phyloP scores from a whole-genome alignment of 495 filamentous ascomycete genomes.

The Bathelium albidoporum region DNA sequence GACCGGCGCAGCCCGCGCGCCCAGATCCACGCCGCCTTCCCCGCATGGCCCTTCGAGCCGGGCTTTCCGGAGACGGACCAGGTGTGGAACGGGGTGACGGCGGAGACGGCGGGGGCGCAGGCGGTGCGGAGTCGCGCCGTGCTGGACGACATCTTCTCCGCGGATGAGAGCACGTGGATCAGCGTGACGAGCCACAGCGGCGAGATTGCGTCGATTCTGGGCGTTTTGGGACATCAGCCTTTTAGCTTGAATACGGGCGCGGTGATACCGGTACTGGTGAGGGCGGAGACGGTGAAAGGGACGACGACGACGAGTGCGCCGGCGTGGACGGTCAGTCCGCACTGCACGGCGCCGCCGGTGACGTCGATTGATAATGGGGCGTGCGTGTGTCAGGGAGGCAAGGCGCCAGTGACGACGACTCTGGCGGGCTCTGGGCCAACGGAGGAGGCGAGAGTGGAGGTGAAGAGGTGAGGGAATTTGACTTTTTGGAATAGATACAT shows the following conservation, averaged over 20 bases:
- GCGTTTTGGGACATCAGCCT: constrained; percentile 48
- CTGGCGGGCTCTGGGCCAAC: not conserved
- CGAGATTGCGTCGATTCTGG: constrained; percentile 48
- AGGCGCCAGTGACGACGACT: not conserved
- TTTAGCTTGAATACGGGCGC: constrained; percentile 58
- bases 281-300: constrained; percentile 35
- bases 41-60: constrained; percentile 49
- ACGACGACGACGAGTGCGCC: constrained; percentile 27
- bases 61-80: constrained; percentile 41
- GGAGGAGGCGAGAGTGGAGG: not conserved
- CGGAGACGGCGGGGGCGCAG: constrained; percentile 37
- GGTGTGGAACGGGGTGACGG: constrained; percentile 24
- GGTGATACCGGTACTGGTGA: constrained; percentile 59
- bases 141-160: constrained; percentile 53
- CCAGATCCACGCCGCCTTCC: constrained; percentile 49
- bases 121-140: constrained; percentile 43
- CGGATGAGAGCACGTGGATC: constrained; percentile 50
- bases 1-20: constrained; percentile 52
- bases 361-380: constrained; percentile 23
- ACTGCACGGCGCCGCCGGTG: constrained; percentile 42
- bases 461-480: not conserved
- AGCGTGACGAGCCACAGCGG: constrained; percentile 61
- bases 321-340: constrained; percentile 37
- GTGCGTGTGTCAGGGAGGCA: not conserved
- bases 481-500: too few relatives aligned